Base-by-base conservation (phyloP, 2,329 filamentous ascomycete genomes). In the Hysterium pulicare region DNA sequence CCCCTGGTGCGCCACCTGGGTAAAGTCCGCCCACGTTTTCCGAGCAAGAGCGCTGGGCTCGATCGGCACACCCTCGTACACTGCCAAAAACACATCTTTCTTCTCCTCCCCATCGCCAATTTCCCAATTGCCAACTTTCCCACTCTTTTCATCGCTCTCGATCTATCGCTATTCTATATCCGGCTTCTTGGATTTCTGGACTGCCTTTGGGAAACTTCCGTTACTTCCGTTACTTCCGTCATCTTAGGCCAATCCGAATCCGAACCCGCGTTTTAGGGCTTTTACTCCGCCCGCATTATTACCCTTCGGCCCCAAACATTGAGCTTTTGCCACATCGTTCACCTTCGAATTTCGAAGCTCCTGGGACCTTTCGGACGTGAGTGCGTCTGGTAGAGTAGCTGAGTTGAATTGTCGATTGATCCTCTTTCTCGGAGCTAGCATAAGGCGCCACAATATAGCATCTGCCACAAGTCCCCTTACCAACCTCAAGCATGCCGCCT, bases 401-500 rank as follows among this genome's bases (percentile, higher is more conserved):
- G n/a, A n/a, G n/a, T n/a, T n/a, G n/a, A n/a, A n/a, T n/a, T n/a
- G n/a, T n/a, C n/a, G n/a, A n/a, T n/a, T n/a, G n/a, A 28, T 28
- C 24, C 24, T 28, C 24, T 28, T 8, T 28, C 13, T 13, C 24
- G 8, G 13, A 7, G 13, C 8, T 28, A 7, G 8, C 24, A 28
- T 28, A 28, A 8, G 13, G 8, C 24, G 13, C n/a, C n/a, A n/a
- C n/a, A 13, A 13, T 28, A 13, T 28, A 8, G 24, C 24, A 8
- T 7, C 24, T 28, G 8, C 24, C 7, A 28, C 24, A 28, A 7
- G 24, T 7, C 24, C 24, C 24, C 7, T 28, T 13, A 28, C 24
- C 32, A 6, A 6, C 19, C 35, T n/a, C 3, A 17, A 60, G 34
- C 42, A 68, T 72, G 64, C 69, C 70, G 51, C 68, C 60, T 42